Evolutionary conservation across 2,329 filamentous ascomycete species (phyloP), one percentile per base, ranked within the genome.

Genomic region (Ascochyta pisi): DNA sequence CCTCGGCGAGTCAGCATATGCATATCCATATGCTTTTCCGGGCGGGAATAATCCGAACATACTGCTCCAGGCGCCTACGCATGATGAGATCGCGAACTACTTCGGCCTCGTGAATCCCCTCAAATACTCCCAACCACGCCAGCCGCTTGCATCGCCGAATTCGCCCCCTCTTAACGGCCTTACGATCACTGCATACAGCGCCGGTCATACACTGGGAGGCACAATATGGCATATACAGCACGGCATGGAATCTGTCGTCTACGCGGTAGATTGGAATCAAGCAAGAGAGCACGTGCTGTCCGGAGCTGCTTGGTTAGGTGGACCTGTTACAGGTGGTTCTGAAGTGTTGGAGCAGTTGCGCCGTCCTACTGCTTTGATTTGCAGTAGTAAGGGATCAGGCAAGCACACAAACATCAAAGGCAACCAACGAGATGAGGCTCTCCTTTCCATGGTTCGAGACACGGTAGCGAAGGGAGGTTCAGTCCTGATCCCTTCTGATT

Each of bases 221-320:
- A 98, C 95, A 23, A 96, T 99, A 80, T 99, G 95, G 95, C 94
- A 98, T 70, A 93, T 99, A 62, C 94, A 98, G 69, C 92, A 98
- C 79, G 92, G 93, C 0, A 84, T 97, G 71, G 95, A 99, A 75
- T 97, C 93, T 0, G 94, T 99, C 38, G 93, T 99, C 1, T 98
- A 99, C 69, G 94, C 95, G 0, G 91, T 97, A 16, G 94, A 98
- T 71, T 99, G 95, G 95, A 97, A 97, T 67, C 93, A 97, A 77
- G 92, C 90, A n/a, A 87, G 92, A 65, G 95, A 99, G 74, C 96
- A 96, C 77, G 92, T 98, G 15, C 88, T 96, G 57, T 88, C 94
- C 0, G 94, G 94, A 60, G 95, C 95, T 22, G 92, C 94, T 24
- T 98, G 95, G 92, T 83, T 99, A 38, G 92, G 91, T 41, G 91